Conservation (phyloP, 2,329 filamentous ascomycete species). For the Phialophora chinensis region DNA sequence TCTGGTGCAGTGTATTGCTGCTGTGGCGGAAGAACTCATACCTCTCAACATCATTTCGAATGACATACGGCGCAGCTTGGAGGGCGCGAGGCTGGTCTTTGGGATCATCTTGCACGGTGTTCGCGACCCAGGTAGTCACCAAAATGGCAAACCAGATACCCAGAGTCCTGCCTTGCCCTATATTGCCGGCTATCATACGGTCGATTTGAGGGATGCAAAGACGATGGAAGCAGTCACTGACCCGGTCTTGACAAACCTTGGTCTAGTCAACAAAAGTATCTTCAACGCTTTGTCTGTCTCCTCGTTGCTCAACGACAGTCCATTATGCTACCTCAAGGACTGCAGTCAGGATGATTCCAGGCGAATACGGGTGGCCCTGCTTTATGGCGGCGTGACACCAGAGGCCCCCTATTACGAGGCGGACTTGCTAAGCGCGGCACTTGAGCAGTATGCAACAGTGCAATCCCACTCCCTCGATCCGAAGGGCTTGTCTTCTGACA, state of each 20-base stretch:
- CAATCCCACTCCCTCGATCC: conserved; percentile 28
- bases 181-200: conserved; percentile 38
- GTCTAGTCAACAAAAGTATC: conserved; percentile 42
- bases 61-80: conserved; percentile 42
- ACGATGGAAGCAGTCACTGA: conserved; percentile 42
- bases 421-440: conserved; percentile 4
- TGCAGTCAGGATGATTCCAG: conserved; percentile 17
- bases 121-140: neutral
- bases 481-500: conserved; percentile 37
- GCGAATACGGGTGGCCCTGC: conserved; percentile 27
- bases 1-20: conserved; percentile 42
- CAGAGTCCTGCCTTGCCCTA: conserved; percentile 27
- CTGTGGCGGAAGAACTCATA: conserved; percentile 42
- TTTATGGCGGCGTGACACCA: conserved; percentile 38
- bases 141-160: neutral
- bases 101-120: conserved; percentile 44
- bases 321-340: conserved; percentile 16
- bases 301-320: conserved; percentile 36
- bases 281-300: conserved; percentile 40
- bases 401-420: conserved; percentile 40
- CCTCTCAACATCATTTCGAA: conserved; percentile 42
- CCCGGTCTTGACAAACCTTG: conserved; percentile 40
- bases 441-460: neutral
- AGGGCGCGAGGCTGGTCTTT: conserved; percentile 46
- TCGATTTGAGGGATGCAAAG: conserved; percentile 43